Percentiles rank a stretch among this genome's conserved stretches.
These are phyloP conservation scores for Quercus phellos DNA, from an alignment of 331 rosid genomes.

Conservation along the genomic window DNA sequence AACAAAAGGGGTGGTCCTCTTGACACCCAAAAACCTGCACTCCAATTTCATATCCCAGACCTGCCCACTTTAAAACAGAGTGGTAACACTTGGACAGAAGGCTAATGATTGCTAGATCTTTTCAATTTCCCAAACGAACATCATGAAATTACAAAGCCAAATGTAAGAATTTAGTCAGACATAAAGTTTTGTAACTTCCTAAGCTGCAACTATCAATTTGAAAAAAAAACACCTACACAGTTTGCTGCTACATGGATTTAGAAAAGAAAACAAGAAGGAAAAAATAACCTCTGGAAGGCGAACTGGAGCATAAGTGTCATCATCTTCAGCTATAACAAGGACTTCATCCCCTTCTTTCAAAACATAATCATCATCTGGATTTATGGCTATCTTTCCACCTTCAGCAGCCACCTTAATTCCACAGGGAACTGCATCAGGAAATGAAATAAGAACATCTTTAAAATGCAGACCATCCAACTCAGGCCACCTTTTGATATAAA, in stretches of 20 bases:
- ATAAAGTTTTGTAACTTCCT: constrained; percentile 14
- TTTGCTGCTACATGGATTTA: constrained; percentile 20
- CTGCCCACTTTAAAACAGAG: background rate
- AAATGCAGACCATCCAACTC: constrained; percentile 63
- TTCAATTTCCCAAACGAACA: background rate
- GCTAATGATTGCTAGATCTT: background rate
- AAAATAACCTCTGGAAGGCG: constrained; percentile 73
- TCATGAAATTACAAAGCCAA: background rate
- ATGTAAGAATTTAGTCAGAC: background rate
- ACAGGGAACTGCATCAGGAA: constrained; percentile 96
- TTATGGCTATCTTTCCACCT: constrained; percentile 71
- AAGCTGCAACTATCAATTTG: constrained; percentile 4
- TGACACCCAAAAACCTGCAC: background rate
- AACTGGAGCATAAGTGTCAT: constrained; percentile 90
- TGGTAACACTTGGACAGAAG: background rate
- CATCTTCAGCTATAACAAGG: constrained; percentile 98
- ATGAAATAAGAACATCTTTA: constrained; percentile 68
- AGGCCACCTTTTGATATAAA: constrained; percentile 95
- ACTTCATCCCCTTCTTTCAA: constrained; percentile 87
- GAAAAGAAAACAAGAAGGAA: constrained; percentile 13
- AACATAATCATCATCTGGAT: constrained; percentile 81
- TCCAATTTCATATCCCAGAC: background rate
- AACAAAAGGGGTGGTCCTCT: background rate
- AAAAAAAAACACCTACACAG: background rate
- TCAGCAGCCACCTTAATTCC: constrained; percentile 91